phyloP scores from a whole-genome alignment of 768 basidiomycete genomes.

The Cystoderma amianthinum region DNA sequence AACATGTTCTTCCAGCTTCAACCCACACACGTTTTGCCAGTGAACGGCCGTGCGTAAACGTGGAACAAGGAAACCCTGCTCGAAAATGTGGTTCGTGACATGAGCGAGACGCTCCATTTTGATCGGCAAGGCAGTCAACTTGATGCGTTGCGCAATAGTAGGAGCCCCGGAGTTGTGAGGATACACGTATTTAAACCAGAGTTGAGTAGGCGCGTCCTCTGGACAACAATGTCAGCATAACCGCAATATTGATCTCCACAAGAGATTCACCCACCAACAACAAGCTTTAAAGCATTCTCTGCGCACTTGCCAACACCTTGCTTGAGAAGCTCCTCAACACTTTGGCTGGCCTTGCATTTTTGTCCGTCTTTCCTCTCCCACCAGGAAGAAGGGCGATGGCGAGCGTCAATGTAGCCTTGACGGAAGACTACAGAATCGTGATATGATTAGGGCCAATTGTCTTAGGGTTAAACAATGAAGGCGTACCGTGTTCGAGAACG shows the following conservation, averaged over 20 bases:
- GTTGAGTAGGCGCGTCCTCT: constrained; percentile 31
- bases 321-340: constrained; percentile 25
- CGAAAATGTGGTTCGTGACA: constrained; percentile 41
- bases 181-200: constrained; percentile 41
- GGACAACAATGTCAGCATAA: not conserved
- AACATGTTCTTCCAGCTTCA: constrained; percentile 17
- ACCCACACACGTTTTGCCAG: constrained; percentile 33
- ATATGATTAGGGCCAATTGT: constrained; percentile 12
- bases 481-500: constrained; percentile 35
- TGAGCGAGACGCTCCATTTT: constrained; percentile 35
- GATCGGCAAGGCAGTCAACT: constrained; percentile 21
- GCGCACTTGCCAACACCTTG: constrained; percentile 34
- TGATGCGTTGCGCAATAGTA: constrained; percentile 34
- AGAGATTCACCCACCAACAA: constrained; percentile 29
- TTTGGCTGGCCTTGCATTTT: constrained; percentile 24
- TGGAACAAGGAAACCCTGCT: constrained; percentile 26
- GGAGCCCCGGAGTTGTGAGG: constrained; percentile 20
- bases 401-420: constrained; percentile 39
- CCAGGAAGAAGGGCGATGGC: constrained; percentile 31
- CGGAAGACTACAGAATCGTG: constrained; percentile 30
- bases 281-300: constrained; percentile 35
- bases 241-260: not conserved
- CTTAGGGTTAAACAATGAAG: constrained; percentile 2
- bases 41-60: constrained; percentile 28
- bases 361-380: constrained; percentile 35